A percentile compares a stretch with the other conserved stretches of the same genome.
phyloP scores from a whole-genome alignment of 805 yeast genomes.

The Yarrowia porcina region DNA sequence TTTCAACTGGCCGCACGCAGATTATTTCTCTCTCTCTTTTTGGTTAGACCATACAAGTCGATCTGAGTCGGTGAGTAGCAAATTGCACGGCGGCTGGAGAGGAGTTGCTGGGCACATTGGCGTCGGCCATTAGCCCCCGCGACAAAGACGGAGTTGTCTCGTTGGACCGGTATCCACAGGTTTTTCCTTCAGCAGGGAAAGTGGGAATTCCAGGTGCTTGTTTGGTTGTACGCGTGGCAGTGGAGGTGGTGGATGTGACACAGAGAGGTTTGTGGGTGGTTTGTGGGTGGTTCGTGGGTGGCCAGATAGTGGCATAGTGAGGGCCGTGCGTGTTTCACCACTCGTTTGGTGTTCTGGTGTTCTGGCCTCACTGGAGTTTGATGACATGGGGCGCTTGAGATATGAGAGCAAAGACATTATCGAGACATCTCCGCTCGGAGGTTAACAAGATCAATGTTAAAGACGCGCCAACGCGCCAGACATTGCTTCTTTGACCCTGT shows the following conservation, averaged over 20 bases:
- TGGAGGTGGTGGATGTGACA: neutral
- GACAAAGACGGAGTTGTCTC: neutral
- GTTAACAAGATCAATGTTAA: neutral
- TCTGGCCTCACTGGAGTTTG: neutral
- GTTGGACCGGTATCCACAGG: neutral
- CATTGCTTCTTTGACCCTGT: neutral
- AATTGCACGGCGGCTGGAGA: neutral
- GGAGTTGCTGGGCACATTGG: neutral
- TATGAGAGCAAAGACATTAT: neutral
- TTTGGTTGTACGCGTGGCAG: neutral
- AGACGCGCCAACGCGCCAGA: neutral
- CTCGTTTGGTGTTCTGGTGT: neutral
- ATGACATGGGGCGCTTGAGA: neutral
- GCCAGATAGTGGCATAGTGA: too few relatives aligned
- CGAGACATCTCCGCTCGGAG: neutral
- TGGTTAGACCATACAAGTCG: slow-evolving; percentile 25
- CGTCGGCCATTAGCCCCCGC: neutral
- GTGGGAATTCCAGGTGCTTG: neutral
- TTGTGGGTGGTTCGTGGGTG: too few relatives aligned
- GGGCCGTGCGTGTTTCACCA: too few relatives aligned
- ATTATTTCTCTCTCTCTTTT: slow-evolving; percentile 24
- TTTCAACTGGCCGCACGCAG: slow-evolving; percentile 23
- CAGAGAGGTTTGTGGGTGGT: too few relatives aligned
- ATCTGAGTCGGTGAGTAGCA: slow-evolving; percentile 25
- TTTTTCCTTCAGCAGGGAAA: neutral